Conservation (phyloP, 768 basidiomycete genomes). For the Podaxis carcinomalis region DNA sequence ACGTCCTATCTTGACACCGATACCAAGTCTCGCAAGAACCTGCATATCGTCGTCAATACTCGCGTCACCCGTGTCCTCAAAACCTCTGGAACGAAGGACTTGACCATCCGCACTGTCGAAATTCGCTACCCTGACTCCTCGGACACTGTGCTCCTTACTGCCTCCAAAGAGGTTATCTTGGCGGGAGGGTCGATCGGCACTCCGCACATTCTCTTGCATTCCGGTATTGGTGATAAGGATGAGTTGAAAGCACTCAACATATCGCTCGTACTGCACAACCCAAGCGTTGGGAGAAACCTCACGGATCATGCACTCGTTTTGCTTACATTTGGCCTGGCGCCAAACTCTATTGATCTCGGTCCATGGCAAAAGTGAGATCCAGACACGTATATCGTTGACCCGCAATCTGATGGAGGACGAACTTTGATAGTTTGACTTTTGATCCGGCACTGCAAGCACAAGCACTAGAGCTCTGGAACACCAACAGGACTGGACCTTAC, state of each 20-base stretch:
- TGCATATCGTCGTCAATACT: slow-evolving; percentile 26
- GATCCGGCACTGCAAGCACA: not conserved
- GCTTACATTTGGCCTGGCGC: not conserved
- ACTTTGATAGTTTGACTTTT: not conserved
- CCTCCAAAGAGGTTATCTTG: slow-evolving; percentile 18
- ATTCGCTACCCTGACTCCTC: not conserved
- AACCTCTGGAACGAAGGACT: not conserved
- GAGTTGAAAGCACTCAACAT: slow-evolving; percentile 18
- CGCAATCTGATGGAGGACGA: not conserved
- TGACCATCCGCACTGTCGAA: slow-evolving; percentile 11
- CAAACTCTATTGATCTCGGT: slow-evolving; percentile 6
- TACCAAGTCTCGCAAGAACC: slow-evolving; percentile 20
- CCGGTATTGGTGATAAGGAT: slow-evolving; percentile 15
- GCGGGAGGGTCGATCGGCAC: slow-evolving; percentile 13
- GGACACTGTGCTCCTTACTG: slow-evolving; percentile 11
- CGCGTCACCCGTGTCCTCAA: slow-evolving; percentile 19
- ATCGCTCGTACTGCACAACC: slow-evolving; percentile 19
- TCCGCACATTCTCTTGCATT: slow-evolving; percentile 16
- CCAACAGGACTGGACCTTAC: slow-evolving; percentile 11
- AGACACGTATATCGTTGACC: not conserved
- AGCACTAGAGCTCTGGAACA: slow-evolving; percentile 11
- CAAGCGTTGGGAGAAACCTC: slow-evolving; percentile 26
- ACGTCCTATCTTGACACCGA: slow-evolving; percentile 21
- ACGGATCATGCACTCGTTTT: slow-evolving; percentile 19
- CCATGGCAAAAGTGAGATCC: slow-evolving; percentile 5